Evolutionary conservation across 2,329 filamentous ascomycete genomes (phyloP).

Genomic region (Lasiodiplodia sp.): DNA sequence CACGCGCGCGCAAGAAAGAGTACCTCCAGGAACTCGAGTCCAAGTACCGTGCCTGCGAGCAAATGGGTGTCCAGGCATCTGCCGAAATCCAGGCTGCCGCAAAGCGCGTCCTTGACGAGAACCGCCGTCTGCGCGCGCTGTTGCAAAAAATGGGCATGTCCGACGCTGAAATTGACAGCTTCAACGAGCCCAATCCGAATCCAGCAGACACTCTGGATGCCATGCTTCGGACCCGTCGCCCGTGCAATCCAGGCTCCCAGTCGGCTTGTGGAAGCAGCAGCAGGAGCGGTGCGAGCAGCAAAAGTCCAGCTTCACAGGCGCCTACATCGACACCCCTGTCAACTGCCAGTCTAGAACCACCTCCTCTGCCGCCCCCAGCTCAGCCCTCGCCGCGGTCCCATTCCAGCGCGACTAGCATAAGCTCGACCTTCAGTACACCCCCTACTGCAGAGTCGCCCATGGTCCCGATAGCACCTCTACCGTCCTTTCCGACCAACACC

Average conservation of each 20-base stretch:
- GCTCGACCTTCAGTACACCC: slow-evolving; percentile 2
- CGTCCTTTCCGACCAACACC: background rate
- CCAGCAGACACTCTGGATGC: slow-evolving; percentile 35
- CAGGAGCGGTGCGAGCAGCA: background rate
- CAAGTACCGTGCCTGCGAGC: slow-evolving; percentile 68
- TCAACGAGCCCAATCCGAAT: slow-evolving; percentile 25
- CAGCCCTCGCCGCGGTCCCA: background rate
- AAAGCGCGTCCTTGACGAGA: slow-evolving; percentile 73
- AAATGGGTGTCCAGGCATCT: slow-evolving; percentile 71
- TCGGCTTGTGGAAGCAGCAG: slow-evolving; percentile 28
- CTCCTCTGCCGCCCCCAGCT: background rate
- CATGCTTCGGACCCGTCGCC: slow-evolving; percentile 43
- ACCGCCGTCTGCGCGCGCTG: slow-evolving; percentile 67
- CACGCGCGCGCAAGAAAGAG: slow-evolving; percentile 76
- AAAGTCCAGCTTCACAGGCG: background rate
- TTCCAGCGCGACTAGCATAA: background rate
- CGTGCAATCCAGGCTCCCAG: slow-evolving; percentile 34
- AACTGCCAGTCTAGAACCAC: background rate
- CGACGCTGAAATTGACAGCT: slow-evolving; percentile 61
- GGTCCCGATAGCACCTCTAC: background rate
- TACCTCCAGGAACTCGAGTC: slow-evolving; percentile 75
- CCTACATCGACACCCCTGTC: background rate
- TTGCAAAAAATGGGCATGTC: slow-evolving; percentile 65
- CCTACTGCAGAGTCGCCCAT: background rate
- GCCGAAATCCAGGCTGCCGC: slow-evolving; percentile 76